Evolutionary conservation across 495 filamentous ascomycete species (phyloP).

Genomic region (Aspergillus wentii): DNA sequence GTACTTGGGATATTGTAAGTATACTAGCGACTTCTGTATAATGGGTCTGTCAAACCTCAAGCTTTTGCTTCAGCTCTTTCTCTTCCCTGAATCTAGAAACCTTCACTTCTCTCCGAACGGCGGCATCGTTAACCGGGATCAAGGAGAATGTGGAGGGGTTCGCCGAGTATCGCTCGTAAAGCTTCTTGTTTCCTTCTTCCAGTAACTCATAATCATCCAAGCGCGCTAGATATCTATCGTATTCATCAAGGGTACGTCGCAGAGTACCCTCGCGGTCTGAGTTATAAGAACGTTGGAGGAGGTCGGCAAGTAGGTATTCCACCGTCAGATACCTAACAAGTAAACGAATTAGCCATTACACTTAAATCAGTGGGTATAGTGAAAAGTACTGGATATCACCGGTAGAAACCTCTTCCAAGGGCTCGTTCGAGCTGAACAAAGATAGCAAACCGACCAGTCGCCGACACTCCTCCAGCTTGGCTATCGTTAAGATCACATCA

Average conservation of each 20-base stretch:
- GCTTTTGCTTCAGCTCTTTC: conserved; percentile 77
- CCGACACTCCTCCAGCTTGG: conserved; percentile 67
- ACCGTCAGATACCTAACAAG: conserved; percentile 59
- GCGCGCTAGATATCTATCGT: conserved; percentile 71
- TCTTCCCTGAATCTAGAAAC: conserved; percentile 82
- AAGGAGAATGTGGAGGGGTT: conserved; percentile 63
- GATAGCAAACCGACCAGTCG: conserved; percentile 63
- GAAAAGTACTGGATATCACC: conserved; percentile 64
- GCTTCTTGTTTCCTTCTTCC: conserved; percentile 56
- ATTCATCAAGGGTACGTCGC: conserved; percentile 54
- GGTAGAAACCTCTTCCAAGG: conserved; percentile 81
- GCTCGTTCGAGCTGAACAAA: conserved; percentile 87
- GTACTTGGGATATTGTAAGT: conserved; percentile 42
- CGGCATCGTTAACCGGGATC: conserved; percentile 63
- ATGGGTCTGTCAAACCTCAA: conserved; percentile 52
- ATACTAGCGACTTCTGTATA: not conserved
- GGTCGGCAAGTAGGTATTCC: conserved; percentile 63
- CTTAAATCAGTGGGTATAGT: conserved; percentile 22
- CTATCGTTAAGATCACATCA: conserved; percentile 60
- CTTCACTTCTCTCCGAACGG: conserved; percentile 71
- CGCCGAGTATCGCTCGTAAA: conserved; percentile 67
- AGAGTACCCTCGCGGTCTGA: conserved; percentile 60
- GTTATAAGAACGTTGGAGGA: conserved; percentile 51
- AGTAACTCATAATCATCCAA: conserved; percentile 78
- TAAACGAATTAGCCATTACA: conserved; percentile 12